phyloP scores from a whole-genome alignment of 805 yeast genomes.

The Hanseniaspora valbyensis region DNA sequence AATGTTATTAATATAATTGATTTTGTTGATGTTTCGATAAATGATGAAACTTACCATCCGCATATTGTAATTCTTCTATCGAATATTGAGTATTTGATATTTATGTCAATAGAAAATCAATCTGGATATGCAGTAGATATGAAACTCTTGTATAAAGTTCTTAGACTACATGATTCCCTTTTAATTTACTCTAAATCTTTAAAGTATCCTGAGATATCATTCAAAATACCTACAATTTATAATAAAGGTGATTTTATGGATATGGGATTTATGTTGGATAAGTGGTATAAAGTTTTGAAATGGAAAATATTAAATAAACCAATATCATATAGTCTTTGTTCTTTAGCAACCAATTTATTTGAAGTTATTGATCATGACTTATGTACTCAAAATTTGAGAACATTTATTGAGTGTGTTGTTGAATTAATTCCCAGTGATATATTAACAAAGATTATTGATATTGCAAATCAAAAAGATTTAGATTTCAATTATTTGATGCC shows the following conservation, averaged over 20 bases:
- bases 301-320: not conserved
- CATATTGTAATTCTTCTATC: not conserved
- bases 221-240: not conserved
- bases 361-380: not conserved
- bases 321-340: not conserved
- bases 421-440: constrained; percentile 1
- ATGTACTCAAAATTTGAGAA: not conserved
- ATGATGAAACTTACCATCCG: not conserved
- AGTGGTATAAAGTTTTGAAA: constrained; percentile 3
- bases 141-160: not conserved
- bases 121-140: not conserved
- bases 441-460: not conserved
- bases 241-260: not conserved
- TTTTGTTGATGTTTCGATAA: constrained; percentile 2
- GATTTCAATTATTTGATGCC: constrained; percentile 3
- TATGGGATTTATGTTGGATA: constrained; percentile 2
- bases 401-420: not conserved
- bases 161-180: constrained; percentile 8
- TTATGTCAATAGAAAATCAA: constrained; percentile 1
- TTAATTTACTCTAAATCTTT: constrained; percentile 10
- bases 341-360: constrained; percentile 5
- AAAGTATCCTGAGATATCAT: constrained; percentile 9
- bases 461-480: constrained; percentile 4
- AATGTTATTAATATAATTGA: constrained; percentile 6
- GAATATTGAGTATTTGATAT: not conserved